phyloP scores from a whole-genome alignment of 345 rosid species.

The Trapa bicornis region DNA sequence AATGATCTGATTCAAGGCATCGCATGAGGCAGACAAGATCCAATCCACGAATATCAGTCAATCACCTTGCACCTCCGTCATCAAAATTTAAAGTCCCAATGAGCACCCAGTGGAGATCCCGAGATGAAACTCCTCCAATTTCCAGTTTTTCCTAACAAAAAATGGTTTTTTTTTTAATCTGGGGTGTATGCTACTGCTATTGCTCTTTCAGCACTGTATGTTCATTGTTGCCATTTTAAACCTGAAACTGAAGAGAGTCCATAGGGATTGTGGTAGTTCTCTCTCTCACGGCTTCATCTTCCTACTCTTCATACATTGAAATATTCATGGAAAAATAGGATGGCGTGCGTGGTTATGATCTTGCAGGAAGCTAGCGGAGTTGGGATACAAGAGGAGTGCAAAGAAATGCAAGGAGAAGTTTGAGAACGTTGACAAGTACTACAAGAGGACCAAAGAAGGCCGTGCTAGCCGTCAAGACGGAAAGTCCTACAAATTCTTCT shows the following conservation, averaged over 20 bases:
- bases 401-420: slow-evolving; percentile 92
- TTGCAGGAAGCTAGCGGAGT: slow-evolving; percentile 68
- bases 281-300: too few relatives aligned
- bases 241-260: too few relatives aligned
- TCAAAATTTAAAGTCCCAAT: slow-evolving; percentile 2
- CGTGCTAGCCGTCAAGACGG: slow-evolving; percentile 80
- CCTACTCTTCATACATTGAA: too few relatives aligned
- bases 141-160: background rate
- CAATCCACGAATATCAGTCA: slow-evolving; percentile 45
- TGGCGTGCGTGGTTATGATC: background rate
- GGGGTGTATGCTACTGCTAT: background rate
- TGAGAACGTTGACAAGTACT: slow-evolving; percentile 88
- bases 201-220: too few relatives aligned
- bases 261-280: too few relatives aligned
- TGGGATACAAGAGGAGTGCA: slow-evolving; percentile 65
- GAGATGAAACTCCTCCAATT: slow-evolving; percentile 18
- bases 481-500: slow-evolving; percentile 72
- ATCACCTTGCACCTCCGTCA: slow-evolving; percentile 7
- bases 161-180: background rate
- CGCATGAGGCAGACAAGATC: slow-evolving; percentile 23
- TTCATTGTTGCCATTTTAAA: too few relatives aligned
- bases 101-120: slow-evolving; percentile 45
- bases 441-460: slow-evolving; percentile 83
- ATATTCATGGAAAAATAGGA: too few relatives aligned
- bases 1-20: background rate